Percentiles rank a stretch among this genome's conserved stretches.
Conservation (phyloP, 179 eudicot species). For the Heliamphora pulchella region DNA sequence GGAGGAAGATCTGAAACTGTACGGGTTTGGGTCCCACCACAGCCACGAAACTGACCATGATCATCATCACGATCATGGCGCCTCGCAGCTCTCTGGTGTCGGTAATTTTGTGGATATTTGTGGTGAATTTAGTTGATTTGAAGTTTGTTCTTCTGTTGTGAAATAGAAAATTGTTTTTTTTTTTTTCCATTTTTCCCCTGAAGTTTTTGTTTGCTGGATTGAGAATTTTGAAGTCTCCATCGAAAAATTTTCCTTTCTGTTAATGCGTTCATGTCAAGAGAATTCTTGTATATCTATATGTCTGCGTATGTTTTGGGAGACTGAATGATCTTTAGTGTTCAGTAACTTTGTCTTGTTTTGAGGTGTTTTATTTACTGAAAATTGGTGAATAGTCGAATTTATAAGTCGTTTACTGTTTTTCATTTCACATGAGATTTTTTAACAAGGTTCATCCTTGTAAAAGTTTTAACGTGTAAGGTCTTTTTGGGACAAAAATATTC, state of each 20-base stretch:
- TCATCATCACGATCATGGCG: conserved; percentile 27
- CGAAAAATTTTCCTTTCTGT: background rate
- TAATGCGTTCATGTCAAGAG: background rate
- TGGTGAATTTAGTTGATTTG: background rate
- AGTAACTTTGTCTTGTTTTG: background rate
- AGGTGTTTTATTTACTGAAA: background rate
- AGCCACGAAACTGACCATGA: conserved; percentile 18
- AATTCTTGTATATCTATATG: background rate
- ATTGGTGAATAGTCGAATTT: too few relatives aligned
- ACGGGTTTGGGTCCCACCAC: conserved; percentile 39
- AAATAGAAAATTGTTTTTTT: background rate
- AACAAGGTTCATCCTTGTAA: too few relatives aligned
- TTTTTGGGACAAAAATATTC: too few relatives aligned
- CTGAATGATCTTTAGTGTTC: background rate
- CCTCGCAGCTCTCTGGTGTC: conserved; percentile 42
- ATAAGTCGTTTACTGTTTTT: too few relatives aligned
- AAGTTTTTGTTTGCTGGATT: background rate
- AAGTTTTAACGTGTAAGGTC: too few relatives aligned
- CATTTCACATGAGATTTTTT: too few relatives aligned
- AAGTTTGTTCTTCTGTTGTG: background rate
- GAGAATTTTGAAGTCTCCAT: background rate
- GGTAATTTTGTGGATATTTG: conserved; percentile 33
- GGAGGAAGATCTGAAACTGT: conserved; percentile 72
- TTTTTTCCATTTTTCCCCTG: background rate
- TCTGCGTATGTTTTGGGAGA: background rate